Percentiles rank a stretch among this genome's conserved stretches.
phyloP scores from a whole-genome alignment of 129 eudicot genomes.

The Centrapalus pauciflorus region DNA sequence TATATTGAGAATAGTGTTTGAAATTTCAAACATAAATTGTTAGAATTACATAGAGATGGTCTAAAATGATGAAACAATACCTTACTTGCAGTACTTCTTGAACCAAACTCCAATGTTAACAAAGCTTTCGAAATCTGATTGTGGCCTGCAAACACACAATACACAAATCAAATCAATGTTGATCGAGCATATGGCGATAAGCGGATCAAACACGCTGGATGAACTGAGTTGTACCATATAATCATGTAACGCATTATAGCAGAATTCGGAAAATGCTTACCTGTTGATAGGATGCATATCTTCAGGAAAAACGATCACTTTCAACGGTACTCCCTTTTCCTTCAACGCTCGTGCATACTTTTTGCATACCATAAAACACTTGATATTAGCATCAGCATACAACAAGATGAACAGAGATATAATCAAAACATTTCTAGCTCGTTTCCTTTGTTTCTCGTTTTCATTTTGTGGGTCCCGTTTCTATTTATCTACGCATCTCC shows the following conservation, averaged over 20 bases:
- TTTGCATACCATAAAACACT: not conserved
- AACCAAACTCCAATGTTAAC: constrained; percentile 93
- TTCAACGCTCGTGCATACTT: constrained; percentile 84
- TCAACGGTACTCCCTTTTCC: constrained; percentile 70
- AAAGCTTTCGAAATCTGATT: constrained; percentile 93
- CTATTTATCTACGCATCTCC: too few relatives aligned
- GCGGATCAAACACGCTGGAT: too few relatives aligned
- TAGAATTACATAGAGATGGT: not conserved
- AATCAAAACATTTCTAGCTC: not conserved
- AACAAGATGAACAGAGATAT: not conserved
- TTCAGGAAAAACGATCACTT: constrained; percentile 76
- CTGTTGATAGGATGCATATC: constrained; percentile 62
- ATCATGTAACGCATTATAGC: not conserved
- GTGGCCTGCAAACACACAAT: constrained; percentile 67
- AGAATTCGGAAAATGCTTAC: constrained; percentile 27
- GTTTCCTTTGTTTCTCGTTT: not conserved
- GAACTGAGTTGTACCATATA: not conserved
- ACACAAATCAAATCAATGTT: not conserved
- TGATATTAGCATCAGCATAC: not conserved
- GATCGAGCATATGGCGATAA: not conserved
- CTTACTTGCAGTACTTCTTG: constrained; percentile 68
- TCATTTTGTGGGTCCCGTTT: constrained; percentile 9
- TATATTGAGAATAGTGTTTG: too few relatives aligned
- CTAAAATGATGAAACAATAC: not conserved
- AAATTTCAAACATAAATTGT: too few relatives aligned